Conservation (phyloP, 225 moss, liverwort and hornwort genomes). For the Pseudisothecium myosuroides region DNA sequence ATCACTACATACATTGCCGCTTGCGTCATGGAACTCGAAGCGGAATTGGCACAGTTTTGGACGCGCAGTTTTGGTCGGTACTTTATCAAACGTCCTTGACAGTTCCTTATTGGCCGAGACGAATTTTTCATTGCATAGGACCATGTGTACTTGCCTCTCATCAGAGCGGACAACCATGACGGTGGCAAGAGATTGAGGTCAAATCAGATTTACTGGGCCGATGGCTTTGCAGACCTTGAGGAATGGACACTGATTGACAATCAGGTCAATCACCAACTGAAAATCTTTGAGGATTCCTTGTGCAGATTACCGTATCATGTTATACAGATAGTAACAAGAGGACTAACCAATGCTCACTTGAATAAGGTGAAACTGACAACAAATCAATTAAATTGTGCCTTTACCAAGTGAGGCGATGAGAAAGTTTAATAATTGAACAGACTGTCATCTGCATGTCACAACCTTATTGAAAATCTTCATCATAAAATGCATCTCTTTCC, state of each 20-base stretch:
- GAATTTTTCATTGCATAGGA: neutral
- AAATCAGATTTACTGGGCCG: neutral
- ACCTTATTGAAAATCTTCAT: too few relatives aligned
- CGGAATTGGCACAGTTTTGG: neutral
- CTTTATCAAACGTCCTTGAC: neutral
- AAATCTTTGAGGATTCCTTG: neutral
- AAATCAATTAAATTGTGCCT: neutral
- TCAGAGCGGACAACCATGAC: neutral
- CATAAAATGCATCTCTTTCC: neutral
- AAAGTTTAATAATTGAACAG: neutral
- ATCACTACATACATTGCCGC: neutral
- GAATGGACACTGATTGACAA: neutral
- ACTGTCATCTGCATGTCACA: neutral
- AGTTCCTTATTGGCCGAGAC: neutral
- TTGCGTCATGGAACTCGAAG: neutral
- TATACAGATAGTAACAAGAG: neutral
- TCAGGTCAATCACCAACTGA: neutral
- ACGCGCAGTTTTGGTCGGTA: neutral
- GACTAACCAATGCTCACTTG: neutral
- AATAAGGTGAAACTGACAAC: neutral
- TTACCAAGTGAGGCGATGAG: neutral
- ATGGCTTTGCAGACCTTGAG: neutral
- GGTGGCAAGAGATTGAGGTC: neutral
- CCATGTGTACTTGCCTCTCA: neutral
- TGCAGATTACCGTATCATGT: neutral